Base-by-base conservation (phyloP, 768 basidiomycete species). In the Rhodosporidiobolus sp. region DNA sequence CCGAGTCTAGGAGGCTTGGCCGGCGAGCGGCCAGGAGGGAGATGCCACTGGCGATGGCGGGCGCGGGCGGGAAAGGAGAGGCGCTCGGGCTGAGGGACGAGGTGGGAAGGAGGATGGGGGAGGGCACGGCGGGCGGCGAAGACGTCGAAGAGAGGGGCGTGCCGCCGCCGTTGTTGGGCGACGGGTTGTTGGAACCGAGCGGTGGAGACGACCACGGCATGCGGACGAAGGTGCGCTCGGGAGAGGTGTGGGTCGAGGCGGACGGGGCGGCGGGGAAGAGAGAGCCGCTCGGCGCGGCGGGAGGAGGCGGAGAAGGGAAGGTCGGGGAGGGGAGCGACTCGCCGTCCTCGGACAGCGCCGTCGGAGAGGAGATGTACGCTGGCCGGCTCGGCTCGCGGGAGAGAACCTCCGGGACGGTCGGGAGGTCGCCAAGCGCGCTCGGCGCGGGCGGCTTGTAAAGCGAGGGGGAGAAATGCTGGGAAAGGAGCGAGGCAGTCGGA, bases 301-400 rank as follows among this genome's bases (percentile, higher is more conserved):
- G 52, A 19, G 28, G 45, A 0, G 45, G 50, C 12, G 74, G 65
- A 1, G 70, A 69, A 14, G 74, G 65, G 46, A 75, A 72, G 4
- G 74, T 69, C 5, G 74, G 74, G 9, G 64, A 67, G 1, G 70
- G 74, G 28, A 75, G 65, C 6, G 55, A 54, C n/a, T 75, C 74
- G 56, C 65, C 65, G 53, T 75, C 74, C 34, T 75, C 74, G 46
- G 69, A 68, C 7, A 75, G 59, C 4, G 63, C 66, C 22, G 66
- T 63, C 6, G 74, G 74, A 22, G 73, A 69, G 34, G 64, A 60
- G 58, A 68, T 61, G 58, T 50, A 73, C 3, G 50, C n/a, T 2
- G 66, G 72, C 17, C 67, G 66, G 17, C 22, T 26, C 8, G 48
- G 45, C 2, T 17, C 20, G 45, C 22, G 7, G 54, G 53, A 30